Evolutionary conservation across 257 asterid species (phyloP).

Genomic region (Solanum clarkiae): DNA sequence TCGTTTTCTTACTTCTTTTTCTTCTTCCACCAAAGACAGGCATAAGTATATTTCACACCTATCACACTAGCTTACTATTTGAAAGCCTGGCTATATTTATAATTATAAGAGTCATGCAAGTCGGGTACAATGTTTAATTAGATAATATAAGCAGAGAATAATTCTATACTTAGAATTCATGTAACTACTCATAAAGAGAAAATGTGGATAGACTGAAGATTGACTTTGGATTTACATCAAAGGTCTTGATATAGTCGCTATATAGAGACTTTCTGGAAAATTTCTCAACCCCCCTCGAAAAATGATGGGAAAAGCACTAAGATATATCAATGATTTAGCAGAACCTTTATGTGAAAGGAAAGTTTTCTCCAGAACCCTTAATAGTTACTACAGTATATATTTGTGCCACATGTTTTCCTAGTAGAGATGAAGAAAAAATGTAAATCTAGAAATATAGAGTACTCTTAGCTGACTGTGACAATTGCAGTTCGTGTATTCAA

Average conservation of each 20-base stretch:
- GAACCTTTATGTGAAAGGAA: not conserved
- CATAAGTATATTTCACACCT: not conserved
- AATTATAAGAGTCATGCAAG: not conserved
- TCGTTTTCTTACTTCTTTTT: not conserved
- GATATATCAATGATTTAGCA: not conserved
- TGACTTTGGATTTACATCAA: not conserved
- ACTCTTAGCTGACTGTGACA: not conserved
- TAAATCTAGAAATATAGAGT: not conserved
- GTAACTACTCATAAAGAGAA: not conserved
- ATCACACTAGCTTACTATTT: not conserved
- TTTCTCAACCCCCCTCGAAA: not conserved
- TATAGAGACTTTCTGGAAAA: not conserved
- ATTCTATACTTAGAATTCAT: not conserved
- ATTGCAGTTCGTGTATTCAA: not conserved
- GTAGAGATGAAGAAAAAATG: not conserved
- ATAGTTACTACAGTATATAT: not conserved
- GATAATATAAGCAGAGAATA: not conserved
- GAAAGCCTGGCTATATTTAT: not conserved
- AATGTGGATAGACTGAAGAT: not conserved
- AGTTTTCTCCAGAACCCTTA: not conserved
- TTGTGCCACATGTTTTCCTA: not conserved
- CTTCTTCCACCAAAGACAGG: not conserved
- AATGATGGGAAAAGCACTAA: not conserved
- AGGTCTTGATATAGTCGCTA: not conserved
- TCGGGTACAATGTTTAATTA: not conserved